These are phyloP conservation scores for Poronia punctata DNA, from an alignment of 495 filamentous ascomycete genomes.

Conservation along the genomic window DNA sequence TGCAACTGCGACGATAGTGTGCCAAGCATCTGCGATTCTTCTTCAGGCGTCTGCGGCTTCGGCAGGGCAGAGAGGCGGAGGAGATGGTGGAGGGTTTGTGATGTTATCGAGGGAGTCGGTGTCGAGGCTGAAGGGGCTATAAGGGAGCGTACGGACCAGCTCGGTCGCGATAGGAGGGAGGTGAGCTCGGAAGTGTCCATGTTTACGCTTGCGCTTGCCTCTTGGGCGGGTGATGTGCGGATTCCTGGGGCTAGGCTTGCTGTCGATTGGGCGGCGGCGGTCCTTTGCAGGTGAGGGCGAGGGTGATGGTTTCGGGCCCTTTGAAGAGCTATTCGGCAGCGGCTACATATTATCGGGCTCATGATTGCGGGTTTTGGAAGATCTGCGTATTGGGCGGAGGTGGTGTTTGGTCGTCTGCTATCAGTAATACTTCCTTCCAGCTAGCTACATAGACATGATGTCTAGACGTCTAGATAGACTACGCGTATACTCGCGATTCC, in stretches of 20 bases:
- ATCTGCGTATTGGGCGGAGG: constrained; percentile 13
- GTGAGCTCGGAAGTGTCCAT: background rate
- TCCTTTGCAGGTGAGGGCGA: constrained; percentile 1
- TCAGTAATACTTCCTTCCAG: too few species aligned
- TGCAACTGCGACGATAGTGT: constrained; percentile 78
- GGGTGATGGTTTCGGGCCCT: constrained; percentile 1
- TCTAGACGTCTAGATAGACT: too few species aligned
- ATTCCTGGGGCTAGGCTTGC: constrained; percentile 11
- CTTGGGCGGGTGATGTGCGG: constrained; percentile 7
- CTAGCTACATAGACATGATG: too few species aligned
- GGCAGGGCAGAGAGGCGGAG: constrained; percentile 87
- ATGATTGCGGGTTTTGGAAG: constrained; percentile 5
- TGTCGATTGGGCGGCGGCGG: background rate
- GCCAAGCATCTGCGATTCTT: constrained; percentile 55
- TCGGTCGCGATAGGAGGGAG: constrained; percentile 58
- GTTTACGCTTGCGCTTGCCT: constrained; percentile 1
- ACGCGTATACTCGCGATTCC: too few species aligned
- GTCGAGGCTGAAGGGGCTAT: constrained; percentile 40
- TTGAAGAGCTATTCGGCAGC: constrained; percentile 16
- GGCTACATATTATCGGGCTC: constrained; percentile 17
- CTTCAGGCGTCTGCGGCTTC: constrained; percentile 50
- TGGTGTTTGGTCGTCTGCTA: background rate
- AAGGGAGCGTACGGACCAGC: constrained; percentile 80
- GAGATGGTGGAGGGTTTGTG: constrained; percentile 63
- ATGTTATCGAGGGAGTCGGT: constrained; percentile 36